Evolutionary conservation across 805 yeast genomes (phyloP).

Genomic region (Metschnikowia drakensbergensis): DNA sequence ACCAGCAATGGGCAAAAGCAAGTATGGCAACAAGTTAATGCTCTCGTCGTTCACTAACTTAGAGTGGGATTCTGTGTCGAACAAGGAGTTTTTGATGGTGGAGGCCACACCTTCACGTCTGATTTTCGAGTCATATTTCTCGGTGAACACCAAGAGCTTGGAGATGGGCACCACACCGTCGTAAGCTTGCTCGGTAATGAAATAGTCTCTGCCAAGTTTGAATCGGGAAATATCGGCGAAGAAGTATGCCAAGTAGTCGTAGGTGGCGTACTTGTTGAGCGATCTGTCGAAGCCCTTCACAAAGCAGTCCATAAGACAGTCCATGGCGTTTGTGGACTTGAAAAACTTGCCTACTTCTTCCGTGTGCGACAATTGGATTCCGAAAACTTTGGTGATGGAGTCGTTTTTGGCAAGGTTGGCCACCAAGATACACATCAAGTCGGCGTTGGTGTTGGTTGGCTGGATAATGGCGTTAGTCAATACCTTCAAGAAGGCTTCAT

Average conservation of each 20-base stretch:
- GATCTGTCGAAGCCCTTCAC: conserved; percentile 77
- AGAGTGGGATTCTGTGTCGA: conserved; percentile 69
- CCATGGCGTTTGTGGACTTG: conserved; percentile 57
- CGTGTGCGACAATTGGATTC: conserved; percentile 27
- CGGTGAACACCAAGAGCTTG: conserved; percentile 80
- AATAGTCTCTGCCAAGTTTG: conserved; percentile 68
- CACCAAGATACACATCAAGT: conserved; percentile 75
- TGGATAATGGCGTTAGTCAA: conserved; percentile 50
- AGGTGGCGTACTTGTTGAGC: conserved; percentile 68
- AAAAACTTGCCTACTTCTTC: conserved; percentile 46
- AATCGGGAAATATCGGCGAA: conserved; percentile 88
- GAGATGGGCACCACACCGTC: conserved; percentile 76
- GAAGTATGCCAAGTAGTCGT: conserved; percentile 79
- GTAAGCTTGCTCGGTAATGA: conserved; percentile 65
- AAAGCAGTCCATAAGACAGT: conserved; percentile 82
- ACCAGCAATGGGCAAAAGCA: conserved; percentile 75
- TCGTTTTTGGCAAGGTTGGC: conserved; percentile 84
- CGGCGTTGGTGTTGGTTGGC: conserved; percentile 63
- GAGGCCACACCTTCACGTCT: conserved; percentile 93
- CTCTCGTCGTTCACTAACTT: conserved; percentile 54
- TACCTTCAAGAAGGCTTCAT: conserved; percentile 50
- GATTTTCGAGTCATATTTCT: conserved; percentile 67
- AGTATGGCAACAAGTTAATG: conserved; percentile 75
- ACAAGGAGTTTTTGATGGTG: conserved; percentile 83
- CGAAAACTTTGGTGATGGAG: conserved; percentile 51